Percentiles rank a stretch among this genome's conserved stretches.
Evolutionary conservation across 1,284 basidiomycete species (phyloP).

Genomic region (Ganoderma meredithae): DNA sequence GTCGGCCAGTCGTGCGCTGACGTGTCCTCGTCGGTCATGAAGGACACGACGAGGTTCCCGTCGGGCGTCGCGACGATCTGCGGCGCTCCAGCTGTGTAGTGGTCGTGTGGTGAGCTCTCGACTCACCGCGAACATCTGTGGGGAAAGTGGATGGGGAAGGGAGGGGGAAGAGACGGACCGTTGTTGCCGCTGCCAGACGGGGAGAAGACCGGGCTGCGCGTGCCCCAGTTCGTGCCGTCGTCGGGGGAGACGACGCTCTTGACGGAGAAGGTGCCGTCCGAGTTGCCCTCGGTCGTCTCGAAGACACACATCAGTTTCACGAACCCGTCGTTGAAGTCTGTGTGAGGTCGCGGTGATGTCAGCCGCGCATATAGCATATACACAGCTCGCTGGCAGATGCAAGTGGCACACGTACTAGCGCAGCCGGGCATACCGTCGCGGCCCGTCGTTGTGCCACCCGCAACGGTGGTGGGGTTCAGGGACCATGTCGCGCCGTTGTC

Average conservation of each 20-base stretch:
- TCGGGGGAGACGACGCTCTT: constrained; percentile 18
- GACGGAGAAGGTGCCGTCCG: constrained; percentile 12
- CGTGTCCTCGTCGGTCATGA: constrained; percentile 3
- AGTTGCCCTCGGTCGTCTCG: constrained; percentile 23
- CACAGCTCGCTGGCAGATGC: too few relatives aligned
- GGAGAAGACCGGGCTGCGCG: background rate
- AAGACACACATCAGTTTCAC: constrained; percentile 18
- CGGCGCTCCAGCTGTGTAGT: constrained; percentile 15
- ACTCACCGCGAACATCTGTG: background rate
- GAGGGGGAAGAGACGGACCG: background rate
- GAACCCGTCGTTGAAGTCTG: constrained; percentile 21
- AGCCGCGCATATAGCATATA: background rate
- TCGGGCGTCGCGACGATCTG: constrained; percentile 11
- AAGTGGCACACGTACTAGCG: too few relatives aligned
- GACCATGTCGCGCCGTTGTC: constrained; percentile 1
- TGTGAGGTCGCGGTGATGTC: constrained; percentile 7
- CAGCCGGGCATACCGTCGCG: background rate
- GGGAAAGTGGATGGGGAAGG: background rate
- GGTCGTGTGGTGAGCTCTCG: background rate
- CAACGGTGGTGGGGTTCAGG: background rate
- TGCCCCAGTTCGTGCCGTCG: background rate
- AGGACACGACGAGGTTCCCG: background rate
- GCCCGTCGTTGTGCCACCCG: constrained; percentile 5
- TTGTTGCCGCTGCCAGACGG: constrained; percentile 5
- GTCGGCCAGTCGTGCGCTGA: background rate